These are phyloP conservation scores for Xylariaceae sp. DNA, from an alignment of 2,329 filamentous ascomycete species.

Conservation along the genomic window DNA sequence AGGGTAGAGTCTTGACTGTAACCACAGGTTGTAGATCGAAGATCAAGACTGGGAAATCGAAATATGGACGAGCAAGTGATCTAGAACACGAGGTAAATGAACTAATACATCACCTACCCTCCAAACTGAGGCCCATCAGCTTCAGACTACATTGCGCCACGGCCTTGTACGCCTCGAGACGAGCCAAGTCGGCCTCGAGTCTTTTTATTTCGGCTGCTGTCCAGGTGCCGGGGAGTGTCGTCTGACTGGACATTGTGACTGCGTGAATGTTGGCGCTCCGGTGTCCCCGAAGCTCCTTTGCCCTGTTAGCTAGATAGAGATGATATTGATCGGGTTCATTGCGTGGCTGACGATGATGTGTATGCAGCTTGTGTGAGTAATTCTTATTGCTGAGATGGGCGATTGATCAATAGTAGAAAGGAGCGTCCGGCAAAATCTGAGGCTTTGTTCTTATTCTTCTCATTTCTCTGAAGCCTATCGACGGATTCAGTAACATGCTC, in stretches of 20 bases:
- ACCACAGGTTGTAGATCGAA: background rate
- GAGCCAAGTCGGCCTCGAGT: constrained; percentile 4
- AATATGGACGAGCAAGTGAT: background rate
- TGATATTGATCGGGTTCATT: background rate
- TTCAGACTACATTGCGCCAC: constrained; percentile 7
- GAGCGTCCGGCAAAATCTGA: background rate
- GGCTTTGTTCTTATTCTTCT: constrained; percentile 15
- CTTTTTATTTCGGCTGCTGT: background rate
- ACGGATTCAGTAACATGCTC: constrained; percentile 13
- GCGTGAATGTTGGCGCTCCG: background rate
- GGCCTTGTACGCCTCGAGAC: constrained; percentile 7
- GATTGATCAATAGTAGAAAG: constrained; percentile 7
- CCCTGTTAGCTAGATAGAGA: background rate
- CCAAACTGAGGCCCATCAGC: constrained; percentile 9
- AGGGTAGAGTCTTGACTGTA: background rate
- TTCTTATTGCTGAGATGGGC: background rate
- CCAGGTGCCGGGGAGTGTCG: background rate
- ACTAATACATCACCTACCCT: constrained; percentile 10
- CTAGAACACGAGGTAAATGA: background rate
- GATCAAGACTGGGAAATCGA: background rate
- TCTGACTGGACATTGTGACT: constrained; percentile 6
- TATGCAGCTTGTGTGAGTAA: background rate
- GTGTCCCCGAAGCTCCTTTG: background rate
- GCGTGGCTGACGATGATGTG: background rate
- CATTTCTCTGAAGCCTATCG: constrained; percentile 3